Evolutionary conservation across 1,139 yeast species (phyloP), one percentile per base, ranked within the genome.

Genomic region (Diutina neorugosa): DNA sequence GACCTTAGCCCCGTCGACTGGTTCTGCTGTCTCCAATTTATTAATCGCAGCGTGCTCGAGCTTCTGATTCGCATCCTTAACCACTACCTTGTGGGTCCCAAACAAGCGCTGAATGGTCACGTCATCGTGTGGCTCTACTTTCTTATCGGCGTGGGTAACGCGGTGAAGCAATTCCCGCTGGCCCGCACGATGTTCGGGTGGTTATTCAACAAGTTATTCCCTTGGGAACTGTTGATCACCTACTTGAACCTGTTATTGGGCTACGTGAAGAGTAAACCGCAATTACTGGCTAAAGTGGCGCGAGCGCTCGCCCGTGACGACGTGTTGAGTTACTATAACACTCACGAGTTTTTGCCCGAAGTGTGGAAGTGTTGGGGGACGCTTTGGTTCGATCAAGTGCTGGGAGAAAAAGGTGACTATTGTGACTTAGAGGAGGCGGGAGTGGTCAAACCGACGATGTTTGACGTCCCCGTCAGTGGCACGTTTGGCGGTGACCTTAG

Each of bases 281-380:
- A 62, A 31, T 63, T 74, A 51, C 40, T 16, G 40, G 40, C 40
- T 6, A 27, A 25, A 23, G 50, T 46, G 40, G 31, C 50, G 20
- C 21, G 19, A 12, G 50, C 50, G 23, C 12, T 46, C n/a, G 40
- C 50, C 14, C 18, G 34, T 14, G 48, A 44, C 25, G 46, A 43
- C 16, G 34, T 25, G 27, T 19, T 27, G 20, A 18, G 20, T 20
- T 63, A 70, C 57, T 82, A 81, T 62, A 73, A 78, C 55, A 71
- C 74, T 46, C 73, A 80, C 62, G 93, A 85, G 64, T 77, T 72
- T 51, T 68, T 86, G 53, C 81, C 86, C 44, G 94, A 86, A 66
- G 86, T 82, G 31, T 85, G 91, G 90, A 82, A 82, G 63, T 82
- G 90, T 62, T 85, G 93, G 90, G 94, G 94, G 2, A 80, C 90